Evolutionary conservation across 2,329 filamentous ascomycete species (phyloP), one percentile per base, ranked within the genome.

Genomic region (Fusarium nanum): DNA sequence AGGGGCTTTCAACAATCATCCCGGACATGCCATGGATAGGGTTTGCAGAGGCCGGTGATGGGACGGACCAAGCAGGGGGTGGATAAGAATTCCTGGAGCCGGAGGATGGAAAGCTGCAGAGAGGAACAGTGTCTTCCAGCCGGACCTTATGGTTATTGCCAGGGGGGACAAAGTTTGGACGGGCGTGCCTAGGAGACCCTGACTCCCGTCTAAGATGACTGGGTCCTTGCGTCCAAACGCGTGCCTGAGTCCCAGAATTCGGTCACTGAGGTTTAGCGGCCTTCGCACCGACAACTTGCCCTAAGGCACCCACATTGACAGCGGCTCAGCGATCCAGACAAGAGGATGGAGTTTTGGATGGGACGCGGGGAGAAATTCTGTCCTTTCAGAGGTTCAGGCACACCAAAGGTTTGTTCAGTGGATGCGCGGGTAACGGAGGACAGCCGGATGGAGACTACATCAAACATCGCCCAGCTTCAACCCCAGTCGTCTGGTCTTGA

Each of bases 231-330:
- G 56, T 41, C 67, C 60, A 67, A 71, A 74, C 64, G 67, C 66
- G 73, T 76, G 73, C 71, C 72, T 70, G 64, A 58, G 74, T 75
- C 75, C 75, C 75, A 76, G 71, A 68, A 70, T 62, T 73, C 65
- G 63, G 74, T 75, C 67, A 76, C 75, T 72, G 72, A 76, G 73
- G 72, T 75, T 72, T 76, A 76, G 75, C 71, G 74, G 74, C 75
- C 74, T 58, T 74, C 57, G 48, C 70, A 67, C 71, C 67, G 68
- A 64, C 63, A 48, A 71, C 69, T 73, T 71, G 67, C 74, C 70
- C 75, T 76, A 74, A 77, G 73, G 72, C 73, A 76, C 68, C 68
- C 72, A 73, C 73, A 68, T 70, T 75, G 73, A 75, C 73, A 75
- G 70, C 69, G 71, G 73, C 73, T 63, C 69, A 75, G 67, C 71